Evolutionary conservation across 257 asterid species (phyloP).

Genomic region (Nicotiana attenuata): DNA sequence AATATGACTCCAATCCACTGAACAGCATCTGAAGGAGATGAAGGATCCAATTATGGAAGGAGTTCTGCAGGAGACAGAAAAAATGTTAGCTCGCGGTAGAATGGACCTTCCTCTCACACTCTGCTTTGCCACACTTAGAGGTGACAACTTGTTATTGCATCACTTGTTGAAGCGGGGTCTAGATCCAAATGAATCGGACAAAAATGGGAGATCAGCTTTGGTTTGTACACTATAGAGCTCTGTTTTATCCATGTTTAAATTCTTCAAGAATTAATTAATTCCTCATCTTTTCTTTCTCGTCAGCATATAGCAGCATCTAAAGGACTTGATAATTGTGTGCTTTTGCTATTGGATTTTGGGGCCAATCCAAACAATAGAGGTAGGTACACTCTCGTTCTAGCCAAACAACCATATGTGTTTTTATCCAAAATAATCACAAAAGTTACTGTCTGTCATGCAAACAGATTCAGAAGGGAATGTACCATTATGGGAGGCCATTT

Average conservation of each 20-base stretch:
- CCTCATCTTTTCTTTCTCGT: constrained; percentile 12
- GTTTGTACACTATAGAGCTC: constrained; percentile 23
- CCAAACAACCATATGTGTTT: no score
- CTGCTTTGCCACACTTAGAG: constrained; percentile 84
- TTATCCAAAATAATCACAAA: no score
- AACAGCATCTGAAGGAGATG: constrained; percentile 6
- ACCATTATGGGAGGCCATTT: constrained; percentile 62
- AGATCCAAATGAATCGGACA: constrained; percentile 83
- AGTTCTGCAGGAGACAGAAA: constrained; percentile 23
- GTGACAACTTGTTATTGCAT: constrained; percentile 71
- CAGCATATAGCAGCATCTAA: constrained; percentile 89
- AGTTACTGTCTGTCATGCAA: not conserved
- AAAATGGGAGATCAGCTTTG: constrained; percentile 67
- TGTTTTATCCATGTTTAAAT: not conserved
- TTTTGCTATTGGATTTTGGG: constrained; percentile 67
- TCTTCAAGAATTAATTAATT: not conserved
- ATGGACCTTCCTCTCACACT: constrained; percentile 80
- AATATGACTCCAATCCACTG: not conserved
- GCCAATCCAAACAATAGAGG: constrained; percentile 84
- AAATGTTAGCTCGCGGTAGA: constrained; percentile 11
- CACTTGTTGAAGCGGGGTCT: constrained; percentile 83
- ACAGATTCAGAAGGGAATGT: constrained; percentile 59
- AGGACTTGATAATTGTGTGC: constrained; percentile 65
- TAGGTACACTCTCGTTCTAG: constrained; percentile 8
- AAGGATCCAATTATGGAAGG: constrained; percentile 87